phyloP scores from a whole-genome alignment of 768 basidiomycete species.

The Dentipellis sp. region DNA sequence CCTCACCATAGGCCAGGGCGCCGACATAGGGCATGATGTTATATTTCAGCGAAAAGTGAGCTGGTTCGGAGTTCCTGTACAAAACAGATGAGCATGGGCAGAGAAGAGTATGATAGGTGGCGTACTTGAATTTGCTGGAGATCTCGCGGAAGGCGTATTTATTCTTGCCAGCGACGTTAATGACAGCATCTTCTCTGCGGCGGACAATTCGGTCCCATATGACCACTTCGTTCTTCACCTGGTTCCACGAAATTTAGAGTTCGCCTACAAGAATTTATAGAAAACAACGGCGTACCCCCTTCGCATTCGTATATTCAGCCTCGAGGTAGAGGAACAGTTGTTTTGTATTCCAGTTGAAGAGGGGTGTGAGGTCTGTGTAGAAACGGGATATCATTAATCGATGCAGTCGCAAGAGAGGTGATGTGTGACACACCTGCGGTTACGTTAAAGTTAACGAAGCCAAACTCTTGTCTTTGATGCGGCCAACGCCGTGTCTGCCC shows the following conservation, averaged over 20 bases:
- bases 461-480: constrained; percentile 61
- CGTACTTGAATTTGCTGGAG: constrained; percentile 66
- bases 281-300: constrained; percentile 48
- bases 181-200: constrained; percentile 63
- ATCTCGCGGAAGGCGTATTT: constrained; percentile 81
- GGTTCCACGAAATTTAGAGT: not conserved
- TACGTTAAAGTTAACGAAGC: constrained; percentile 75
- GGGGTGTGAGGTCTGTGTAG: constrained; percentile 58
- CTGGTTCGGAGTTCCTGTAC: constrained; percentile 52
- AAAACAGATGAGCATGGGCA: not conserved
- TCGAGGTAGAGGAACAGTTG: constrained; percentile 83
- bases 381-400: not conserved
- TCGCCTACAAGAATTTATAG: not conserved
- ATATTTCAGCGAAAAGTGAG: constrained; percentile 72
- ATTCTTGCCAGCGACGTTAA: constrained; percentile 61
- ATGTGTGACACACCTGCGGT: constrained; percentile 50
- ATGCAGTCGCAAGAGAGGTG: not conserved
- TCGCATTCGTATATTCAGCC: constrained; percentile 68
- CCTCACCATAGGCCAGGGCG: constrained; percentile 69
- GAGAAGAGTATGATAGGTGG: constrained; percentile 14
- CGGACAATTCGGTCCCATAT: constrained; percentile 90
- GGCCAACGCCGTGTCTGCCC: constrained; percentile 34
- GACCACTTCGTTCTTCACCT: constrained; percentile 72
- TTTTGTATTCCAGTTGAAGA: constrained; percentile 97
- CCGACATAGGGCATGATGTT: constrained; percentile 91